phyloP scores from a whole-genome alignment of 768 basidiomycete genomes.

The Leccinum longicurvipes region DNA sequence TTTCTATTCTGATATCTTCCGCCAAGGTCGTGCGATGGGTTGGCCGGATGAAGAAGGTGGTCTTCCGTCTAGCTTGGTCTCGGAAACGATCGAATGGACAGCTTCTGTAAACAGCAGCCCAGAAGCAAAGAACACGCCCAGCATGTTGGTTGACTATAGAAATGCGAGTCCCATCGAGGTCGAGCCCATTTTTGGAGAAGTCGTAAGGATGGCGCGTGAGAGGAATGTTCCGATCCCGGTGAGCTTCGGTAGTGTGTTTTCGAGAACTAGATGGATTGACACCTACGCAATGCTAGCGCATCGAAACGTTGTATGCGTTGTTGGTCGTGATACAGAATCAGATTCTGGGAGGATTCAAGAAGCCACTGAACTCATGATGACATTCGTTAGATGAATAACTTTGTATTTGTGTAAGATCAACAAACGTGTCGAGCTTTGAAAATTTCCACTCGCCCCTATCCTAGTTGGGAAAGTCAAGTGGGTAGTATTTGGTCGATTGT shows the following conservation, averaged over 20 bases:
- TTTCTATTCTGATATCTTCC: slow-evolving; percentile 2
- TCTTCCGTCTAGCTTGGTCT: slow-evolving; percentile 43
- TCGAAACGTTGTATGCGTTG: slow-evolving; percentile 59
- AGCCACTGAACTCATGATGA: not conserved
- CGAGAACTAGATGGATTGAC: not conserved
- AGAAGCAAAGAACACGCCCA: slow-evolving; percentile 47
- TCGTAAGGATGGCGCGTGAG: slow-evolving; percentile 25
- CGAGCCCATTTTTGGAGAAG: slow-evolving; percentile 62
- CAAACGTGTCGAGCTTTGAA: too few species aligned
- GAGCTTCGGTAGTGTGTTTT: not conserved
- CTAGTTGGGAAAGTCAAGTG: too few species aligned
- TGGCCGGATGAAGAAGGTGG: slow-evolving; percentile 46
- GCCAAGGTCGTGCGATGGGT: slow-evolving; percentile 23
- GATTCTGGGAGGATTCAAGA: slow-evolving; percentile 38
- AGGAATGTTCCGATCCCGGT: slow-evolving; percentile 16
- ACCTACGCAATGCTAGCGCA: slow-evolving; percentile 37
- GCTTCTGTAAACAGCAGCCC: slow-evolving; percentile 38
- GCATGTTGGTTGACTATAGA: slow-evolving; percentile 57
- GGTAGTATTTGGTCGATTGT: too few species aligned
- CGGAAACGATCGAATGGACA: slow-evolving; percentile 39
- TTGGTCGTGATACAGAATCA: slow-evolving; percentile 62
- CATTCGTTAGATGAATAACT: not conserved
- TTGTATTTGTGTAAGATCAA: not conserved
- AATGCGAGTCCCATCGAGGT: slow-evolving; percentile 60
- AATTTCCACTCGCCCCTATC: too few species aligned